Percentiles rank a stretch among this genome's conserved stretches.
phyloP scores from a whole-genome alignment of 1,284 basidiomycete genomes.

The Heterobasidion irregulare region DNA sequence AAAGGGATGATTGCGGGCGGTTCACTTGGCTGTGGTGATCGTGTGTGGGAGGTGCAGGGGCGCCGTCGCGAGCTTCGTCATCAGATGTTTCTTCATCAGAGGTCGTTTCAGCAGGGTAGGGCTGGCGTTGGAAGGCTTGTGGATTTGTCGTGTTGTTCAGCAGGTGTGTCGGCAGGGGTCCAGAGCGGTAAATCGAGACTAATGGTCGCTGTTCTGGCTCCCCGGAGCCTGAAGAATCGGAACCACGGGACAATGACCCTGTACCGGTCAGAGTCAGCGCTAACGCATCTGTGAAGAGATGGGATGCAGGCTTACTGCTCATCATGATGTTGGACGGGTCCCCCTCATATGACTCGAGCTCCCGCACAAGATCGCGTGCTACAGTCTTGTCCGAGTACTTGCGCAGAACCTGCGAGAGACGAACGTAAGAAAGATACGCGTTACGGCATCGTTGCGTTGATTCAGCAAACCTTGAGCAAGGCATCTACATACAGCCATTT shows the following conservation, averaged over 20 bases:
- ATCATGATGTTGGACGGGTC: conserved; percentile 63
- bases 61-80: conserved; percentile 37
- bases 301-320: conserved; percentile 45
- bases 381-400: conserved; percentile 80
- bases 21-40: conserved; percentile 24
- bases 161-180: conserved; percentile 13
- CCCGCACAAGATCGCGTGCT: conserved; percentile 69
- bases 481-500: conserved; percentile 89
- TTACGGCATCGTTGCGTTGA: neutral
- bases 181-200: conserved; percentile 16
- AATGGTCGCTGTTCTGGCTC: conserved; percentile 33
- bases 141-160: conserved; percentile 10
- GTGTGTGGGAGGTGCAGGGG: conserved; percentile 27
- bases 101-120: conserved; percentile 20
- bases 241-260: conserved; percentile 41
- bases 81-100: conserved; percentile 33
- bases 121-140: conserved; percentile 6
- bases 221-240: conserved; percentile 55
- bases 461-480: conserved; percentile 60
- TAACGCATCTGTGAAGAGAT: conserved; percentile 2
- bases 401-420: conserved; percentile 55
- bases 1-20: conserved; percentile 64
- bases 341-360: conserved; percentile 76
- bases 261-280: conserved; percentile 1
- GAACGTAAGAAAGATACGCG: neutral